These are phyloP conservation scores for Pyrus hybrid DNA, from an alignment of 331 rosid species.

Conservation along the genomic window DNA sequence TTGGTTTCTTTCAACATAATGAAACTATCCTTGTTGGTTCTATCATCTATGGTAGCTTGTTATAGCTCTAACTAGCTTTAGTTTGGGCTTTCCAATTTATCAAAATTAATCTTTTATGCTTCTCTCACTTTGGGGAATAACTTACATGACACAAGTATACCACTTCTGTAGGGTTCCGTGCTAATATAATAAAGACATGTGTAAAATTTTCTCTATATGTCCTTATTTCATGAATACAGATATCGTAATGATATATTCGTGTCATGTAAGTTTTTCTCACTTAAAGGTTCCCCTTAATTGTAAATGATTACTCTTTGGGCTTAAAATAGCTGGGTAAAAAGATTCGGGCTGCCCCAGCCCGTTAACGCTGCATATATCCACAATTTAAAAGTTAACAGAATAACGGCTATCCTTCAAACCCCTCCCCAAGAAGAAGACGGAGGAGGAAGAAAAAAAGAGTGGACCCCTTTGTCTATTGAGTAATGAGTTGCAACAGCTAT, in stretches of 20 bases:
- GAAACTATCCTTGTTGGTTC: background rate
- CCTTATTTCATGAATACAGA: too few species aligned
- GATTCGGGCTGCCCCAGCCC: background rate
- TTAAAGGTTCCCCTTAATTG: background rate
- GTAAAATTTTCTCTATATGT: too few species aligned
- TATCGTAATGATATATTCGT: too few species aligned
- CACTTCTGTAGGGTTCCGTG: rapidly evolving
- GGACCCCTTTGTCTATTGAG: background rate
- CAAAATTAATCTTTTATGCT: too few species aligned
- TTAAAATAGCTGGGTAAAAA: background rate
- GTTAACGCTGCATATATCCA: background rate
- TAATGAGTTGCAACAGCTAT: background rate
- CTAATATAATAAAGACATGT: background rate
- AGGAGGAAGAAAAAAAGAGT: background rate
- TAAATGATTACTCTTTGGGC: background rate
- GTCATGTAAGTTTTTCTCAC: too few species aligned
- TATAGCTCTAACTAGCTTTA: background rate
- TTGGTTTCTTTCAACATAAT: background rate
- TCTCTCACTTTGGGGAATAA: background rate
- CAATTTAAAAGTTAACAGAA: background rate
- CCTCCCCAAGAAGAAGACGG: background rate
- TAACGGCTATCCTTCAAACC: background rate
- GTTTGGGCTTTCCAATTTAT: background rate
- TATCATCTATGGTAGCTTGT: background rate
- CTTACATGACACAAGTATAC: too few species aligned